Conservation (phyloP, 1,284 basidiomycete genomes). For the Trametes sp. region DNA sequence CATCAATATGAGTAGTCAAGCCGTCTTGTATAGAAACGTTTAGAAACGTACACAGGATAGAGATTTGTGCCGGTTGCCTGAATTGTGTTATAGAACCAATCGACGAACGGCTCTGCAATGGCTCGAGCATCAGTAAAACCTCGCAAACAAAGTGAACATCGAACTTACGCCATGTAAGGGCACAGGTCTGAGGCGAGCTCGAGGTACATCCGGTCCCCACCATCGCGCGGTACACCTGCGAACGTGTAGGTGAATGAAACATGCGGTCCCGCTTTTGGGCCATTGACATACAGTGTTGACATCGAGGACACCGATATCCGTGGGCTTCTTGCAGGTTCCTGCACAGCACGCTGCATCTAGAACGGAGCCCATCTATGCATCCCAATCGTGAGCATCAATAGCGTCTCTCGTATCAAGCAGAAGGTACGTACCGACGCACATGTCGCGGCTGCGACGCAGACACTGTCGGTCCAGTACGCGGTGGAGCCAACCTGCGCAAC, state of each 20-base stretch:
- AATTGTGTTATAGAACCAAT: conserved; percentile 22
- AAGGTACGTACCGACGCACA: conserved; percentile 11
- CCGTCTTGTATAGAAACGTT: neutral
- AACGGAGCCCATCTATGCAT: conserved; percentile 10
- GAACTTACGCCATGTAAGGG: conserved; percentile 17
- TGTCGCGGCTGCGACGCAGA: conserved; percentile 13
- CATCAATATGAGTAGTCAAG: neutral
- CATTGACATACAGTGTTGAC: conserved; percentile 3
- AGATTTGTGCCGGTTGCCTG: conserved; percentile 11
- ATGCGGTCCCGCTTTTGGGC: neutral
- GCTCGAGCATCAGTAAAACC: neutral
- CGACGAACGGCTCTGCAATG: conserved; percentile 14
- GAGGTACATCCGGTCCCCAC: conserved; percentile 10
- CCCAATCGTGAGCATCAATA: neutral
- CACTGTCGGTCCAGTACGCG: conserved; percentile 13
- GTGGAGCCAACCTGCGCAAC: conserved; percentile 4
- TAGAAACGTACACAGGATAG: conserved; percentile 7
- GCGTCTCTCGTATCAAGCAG: neutral
- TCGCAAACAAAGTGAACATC: neutral
- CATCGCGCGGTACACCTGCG: conserved; percentile 13
- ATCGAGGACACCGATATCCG: conserved; percentile 12
- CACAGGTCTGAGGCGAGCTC: conserved; percentile 5
- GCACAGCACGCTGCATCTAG: conserved; percentile 22
- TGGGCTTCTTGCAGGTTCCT: conserved; percentile 14
- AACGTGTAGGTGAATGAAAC: no score